Base-by-base conservation (phyloP, 768 basidiomycete species). In the Boletus huronensis region DNA sequence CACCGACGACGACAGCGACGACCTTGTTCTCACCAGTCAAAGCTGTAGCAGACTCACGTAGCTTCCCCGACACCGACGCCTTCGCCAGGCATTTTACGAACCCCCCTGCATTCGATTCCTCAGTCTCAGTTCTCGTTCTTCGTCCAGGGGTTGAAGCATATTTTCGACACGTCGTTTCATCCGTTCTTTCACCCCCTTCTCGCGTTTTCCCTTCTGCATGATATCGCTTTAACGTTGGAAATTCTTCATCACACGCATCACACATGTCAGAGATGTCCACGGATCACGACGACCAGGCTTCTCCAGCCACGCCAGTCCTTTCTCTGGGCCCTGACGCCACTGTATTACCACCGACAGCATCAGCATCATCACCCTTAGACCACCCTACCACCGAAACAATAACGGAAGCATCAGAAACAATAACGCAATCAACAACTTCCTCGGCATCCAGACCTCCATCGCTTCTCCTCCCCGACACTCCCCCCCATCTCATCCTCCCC, bases 401-500 rank as follows among this genome's bases (percentile, higher is more conserved):
- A 59, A 61, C 54, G 35, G 57, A 65, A 39, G 38, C 47, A 26
- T 54, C 66, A 53, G 58, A 64, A 40, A 53, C 58, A 44, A 53
- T 28, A 52, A 47, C 59, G 28, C 58, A 60, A 9, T 36, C 53
- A 10, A 19, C 59, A 21, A 34, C 58, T 42, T 49, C 58, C 36
- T 46, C 54, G 19, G 13, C 58, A 52, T 65, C 64, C 21, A 40
- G 62, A 41, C 64, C 62, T 6, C 25, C 61, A 5, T 68, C 64
- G 16, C 60, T 58, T 55, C 58, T 41, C 34, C 41, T 55, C n/a
- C 31, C 57, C 31, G 64, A 68, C 46, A 6, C 51, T 7, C 43
- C 56, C 17, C 25, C 64, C 13, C 75, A 72, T 41, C 70, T 75
- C 44, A 60, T 79, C n/a, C 75, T 77, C 17, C 78, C 80, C 28